phyloP scores from a whole-genome alignment of 805 yeast species.

The Cyberlindnera japonica region DNA sequence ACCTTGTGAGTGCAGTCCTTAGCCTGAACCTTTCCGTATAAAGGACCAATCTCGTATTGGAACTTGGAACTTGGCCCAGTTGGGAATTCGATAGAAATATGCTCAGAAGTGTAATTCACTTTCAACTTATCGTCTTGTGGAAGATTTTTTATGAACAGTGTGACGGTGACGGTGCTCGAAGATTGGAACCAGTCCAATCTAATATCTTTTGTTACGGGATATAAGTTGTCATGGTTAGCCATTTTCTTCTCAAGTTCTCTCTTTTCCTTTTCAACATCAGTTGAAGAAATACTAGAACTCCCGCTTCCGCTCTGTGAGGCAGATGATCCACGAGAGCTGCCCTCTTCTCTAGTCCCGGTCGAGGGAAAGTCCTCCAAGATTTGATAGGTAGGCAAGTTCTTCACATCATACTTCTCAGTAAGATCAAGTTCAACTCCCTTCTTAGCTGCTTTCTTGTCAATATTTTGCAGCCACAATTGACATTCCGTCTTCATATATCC shows the following conservation, averaged over 20 bases:
- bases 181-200: conserved; percentile 77
- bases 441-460: conserved; percentile 21
- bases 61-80: conserved; percentile 51
- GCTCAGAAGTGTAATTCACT: conserved; percentile 35
- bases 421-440: conserved; percentile 7
- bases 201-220: conserved; percentile 30
- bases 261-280: conserved; percentile 20
- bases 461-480: conserved; percentile 21
- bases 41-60: conserved; percentile 50
- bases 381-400: conserved; percentile 11
- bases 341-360: conserved; percentile 1
- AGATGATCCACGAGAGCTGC: neutral
- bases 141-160: conserved; percentile 67
- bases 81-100: conserved; percentile 45
- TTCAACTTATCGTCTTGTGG: conserved; percentile 43
- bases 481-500: conserved; percentile 30
- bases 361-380: neutral
- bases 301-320: neutral
- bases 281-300: neutral
- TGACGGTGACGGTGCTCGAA: conserved; percentile 49
- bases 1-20: conserved; percentile 44
- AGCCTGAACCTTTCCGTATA: conserved; percentile 49
- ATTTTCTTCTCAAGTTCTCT: conserved; percentile 22
- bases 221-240: conserved; percentile 23
- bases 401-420: conserved; percentile 3